Evolutionary conservation across 1,284 basidiomycete genomes (phyloP).

Genomic region (Ceratobasidium sp.): DNA sequence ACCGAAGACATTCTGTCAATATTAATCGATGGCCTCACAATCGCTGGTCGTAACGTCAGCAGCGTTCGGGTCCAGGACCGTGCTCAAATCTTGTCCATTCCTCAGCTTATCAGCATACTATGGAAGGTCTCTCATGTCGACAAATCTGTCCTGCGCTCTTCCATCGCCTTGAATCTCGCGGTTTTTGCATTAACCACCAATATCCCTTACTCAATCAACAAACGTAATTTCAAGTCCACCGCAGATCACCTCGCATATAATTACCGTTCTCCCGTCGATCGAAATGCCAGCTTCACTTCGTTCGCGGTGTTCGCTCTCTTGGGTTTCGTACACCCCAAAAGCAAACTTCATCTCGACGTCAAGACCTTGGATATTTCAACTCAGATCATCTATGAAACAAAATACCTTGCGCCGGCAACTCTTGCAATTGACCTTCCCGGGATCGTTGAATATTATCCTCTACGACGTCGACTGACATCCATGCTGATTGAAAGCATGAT

Average conservation of each 20-base stretch:
- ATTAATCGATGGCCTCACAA: conserved; percentile 10
- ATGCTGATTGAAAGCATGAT: conserved; percentile 22
- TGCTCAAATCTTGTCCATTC: neutral
- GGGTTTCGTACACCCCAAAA: conserved; percentile 4
- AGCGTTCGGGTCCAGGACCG: neutral
- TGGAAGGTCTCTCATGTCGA: conserved; percentile 18
- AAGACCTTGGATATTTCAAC: neutral
- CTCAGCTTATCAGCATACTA: conserved; percentile 9
- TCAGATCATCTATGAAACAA: conserved; percentile 7
- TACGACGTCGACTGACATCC: conserved; percentile 4
- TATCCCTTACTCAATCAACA: neutral
- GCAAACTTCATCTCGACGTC: neutral
- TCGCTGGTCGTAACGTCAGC: neutral
- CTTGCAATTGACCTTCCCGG: neutral
- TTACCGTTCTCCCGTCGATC: neutral
- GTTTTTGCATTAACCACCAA: neutral
- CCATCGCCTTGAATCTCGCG: conserved; percentile 18
- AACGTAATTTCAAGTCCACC: neutral
- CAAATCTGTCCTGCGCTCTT: neutral
- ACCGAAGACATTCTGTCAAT: conserved; percentile 3
- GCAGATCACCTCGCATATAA: neutral
- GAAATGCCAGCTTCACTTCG: neutral
- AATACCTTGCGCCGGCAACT: neutral
- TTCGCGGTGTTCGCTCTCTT: neutral
- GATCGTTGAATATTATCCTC: neutral